Percentiles rank a stretch among this genome's conserved stretches.
These are phyloP conservation scores for Aspergillus niger DNA, from an alignment of 2,329 filamentous ascomycete genomes.

Conservation along the genomic window DNA sequence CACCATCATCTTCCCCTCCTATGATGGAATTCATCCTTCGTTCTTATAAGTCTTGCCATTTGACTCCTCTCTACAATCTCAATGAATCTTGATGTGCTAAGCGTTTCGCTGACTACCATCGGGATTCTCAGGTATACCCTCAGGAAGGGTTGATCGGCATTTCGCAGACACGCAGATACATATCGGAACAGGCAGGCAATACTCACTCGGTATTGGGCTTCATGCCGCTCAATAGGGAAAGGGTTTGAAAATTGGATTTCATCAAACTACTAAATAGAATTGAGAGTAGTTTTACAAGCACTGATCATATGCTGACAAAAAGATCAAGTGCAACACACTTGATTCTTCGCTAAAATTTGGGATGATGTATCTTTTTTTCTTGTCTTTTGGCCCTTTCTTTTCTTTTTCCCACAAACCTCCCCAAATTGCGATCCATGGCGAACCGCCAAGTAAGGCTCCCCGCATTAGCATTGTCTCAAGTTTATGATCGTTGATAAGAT, in stretches of 20 bases:
- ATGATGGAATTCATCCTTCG: not conserved
- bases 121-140: not conserved
- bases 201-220: too few species aligned
- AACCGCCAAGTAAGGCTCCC: constrained; percentile 6
- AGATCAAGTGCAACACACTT: too few species aligned
- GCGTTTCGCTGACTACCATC: not conserved
- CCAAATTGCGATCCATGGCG: constrained; percentile 11
- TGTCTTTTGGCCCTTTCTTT: not conserved
- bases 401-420: not conserved
- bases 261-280: too few species aligned
- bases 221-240: too few species aligned
- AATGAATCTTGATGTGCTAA: not conserved
- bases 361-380: not conserved
- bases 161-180: too few species aligned
- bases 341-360: too few species aligned
- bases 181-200: too few species aligned
- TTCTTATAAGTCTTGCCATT: too few species aligned
- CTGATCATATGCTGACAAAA: too few species aligned
- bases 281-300: too few species aligned
- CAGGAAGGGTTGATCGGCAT: not conserved
- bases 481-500: constrained; percentile 1
- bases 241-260: too few species aligned
- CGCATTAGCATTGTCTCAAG: not conserved
- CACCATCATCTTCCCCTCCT: not conserved
- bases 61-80: not conserved